phyloP scores from a whole-genome alignment of 2,329 filamentous ascomycete species.

The Ilyonectria sp. region DNA sequence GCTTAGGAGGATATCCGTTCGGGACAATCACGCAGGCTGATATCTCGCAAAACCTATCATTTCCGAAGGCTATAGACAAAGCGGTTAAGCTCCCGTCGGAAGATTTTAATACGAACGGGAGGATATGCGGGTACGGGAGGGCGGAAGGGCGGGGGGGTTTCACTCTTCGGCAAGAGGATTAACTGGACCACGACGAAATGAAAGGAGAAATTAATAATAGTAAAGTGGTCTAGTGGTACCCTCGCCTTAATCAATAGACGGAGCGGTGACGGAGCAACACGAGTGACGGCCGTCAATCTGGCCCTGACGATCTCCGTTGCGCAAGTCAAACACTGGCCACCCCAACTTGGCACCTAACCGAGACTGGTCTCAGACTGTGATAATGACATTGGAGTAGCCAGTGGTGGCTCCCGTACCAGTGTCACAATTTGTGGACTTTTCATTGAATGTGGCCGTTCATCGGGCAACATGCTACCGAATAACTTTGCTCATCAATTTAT shows the following conservation, averaged over 20 bases:
- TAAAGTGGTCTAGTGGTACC: background rate
- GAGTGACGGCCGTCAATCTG: slow-evolving; percentile 3
- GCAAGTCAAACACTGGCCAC: slow-evolving; percentile 31
- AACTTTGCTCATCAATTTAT: background rate
- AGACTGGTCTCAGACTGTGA: slow-evolving; percentile 29
- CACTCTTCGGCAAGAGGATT: slow-evolving; percentile 11
- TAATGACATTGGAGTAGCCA: background rate
- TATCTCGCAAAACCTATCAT: background rate
- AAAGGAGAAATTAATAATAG: background rate
- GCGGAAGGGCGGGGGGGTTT: slow-evolving; percentile 3
- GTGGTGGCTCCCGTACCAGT: background rate
- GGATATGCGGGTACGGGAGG: background rate
- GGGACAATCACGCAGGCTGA: background rate
- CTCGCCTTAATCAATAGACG: background rate
- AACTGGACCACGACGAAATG: slow-evolving; percentile 7
- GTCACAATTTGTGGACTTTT: background rate
- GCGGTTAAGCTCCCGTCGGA: slow-evolving; percentile 9
- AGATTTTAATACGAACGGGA: slow-evolving; percentile 2
- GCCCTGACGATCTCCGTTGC: slow-evolving; percentile 32
- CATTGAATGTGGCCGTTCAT: background rate
- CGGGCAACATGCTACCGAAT: background rate
- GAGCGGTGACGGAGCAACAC: background rate
- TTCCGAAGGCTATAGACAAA: background rate
- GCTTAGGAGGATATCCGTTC: background rate
- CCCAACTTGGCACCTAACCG: slow-evolving; percentile 37